Percentiles rank a stretch among this genome's conserved stretches.
Evolutionary conservation across 106 monocot genomes (phyloP).

Genomic region (Acorus gramineus): DNA sequence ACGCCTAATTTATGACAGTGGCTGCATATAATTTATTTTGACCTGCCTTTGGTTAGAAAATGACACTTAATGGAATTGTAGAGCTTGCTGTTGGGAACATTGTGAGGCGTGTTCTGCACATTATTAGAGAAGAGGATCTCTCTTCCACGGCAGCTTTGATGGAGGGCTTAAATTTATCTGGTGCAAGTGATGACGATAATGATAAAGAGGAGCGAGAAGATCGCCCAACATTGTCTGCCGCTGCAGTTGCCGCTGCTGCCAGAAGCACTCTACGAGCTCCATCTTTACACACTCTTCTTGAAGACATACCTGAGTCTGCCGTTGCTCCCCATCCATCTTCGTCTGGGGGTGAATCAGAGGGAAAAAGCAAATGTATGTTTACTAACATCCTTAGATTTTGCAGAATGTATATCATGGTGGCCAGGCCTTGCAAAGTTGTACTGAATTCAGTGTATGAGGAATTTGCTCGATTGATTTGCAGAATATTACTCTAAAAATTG

Average conservation of each 20-base stretch:
- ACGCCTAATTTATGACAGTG: too few species aligned
- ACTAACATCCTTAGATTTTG: background rate
- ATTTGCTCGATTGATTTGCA: too few species aligned
- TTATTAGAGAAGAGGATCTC: conserved; percentile 91
- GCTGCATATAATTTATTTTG: too few species aligned
- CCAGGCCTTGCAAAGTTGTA: too few species aligned
- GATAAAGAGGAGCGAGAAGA: conserved; percentile 36
- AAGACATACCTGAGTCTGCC: conserved; percentile 48
- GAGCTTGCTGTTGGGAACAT: conserved; percentile 98
- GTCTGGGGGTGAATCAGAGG: conserved; percentile 89
- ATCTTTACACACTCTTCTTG: conserved; percentile 95
- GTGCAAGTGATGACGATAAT: conserved; percentile 70
- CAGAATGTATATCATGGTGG: background rate
- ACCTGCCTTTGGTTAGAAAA: too few species aligned
- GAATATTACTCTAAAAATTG: too few species aligned
- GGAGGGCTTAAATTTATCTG: conserved; percentile 52
- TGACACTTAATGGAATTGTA: conserved; percentile 10
- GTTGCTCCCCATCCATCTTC: conserved; percentile 39
- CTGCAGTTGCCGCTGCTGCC: conserved; percentile 74
- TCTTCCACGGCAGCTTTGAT: conserved; percentile 51
- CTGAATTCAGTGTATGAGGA: too few species aligned
- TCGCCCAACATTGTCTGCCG: conserved; percentile 52
- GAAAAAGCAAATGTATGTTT: conserved; percentile 81
- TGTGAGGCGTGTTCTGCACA: conserved; percentile 84
- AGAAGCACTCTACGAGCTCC: conserved; percentile 90